Evolutionary conservation across 257 asterid genomes (phyloP), one percentile per base, ranked within the genome.

Genomic region (Plantago major): DNA sequence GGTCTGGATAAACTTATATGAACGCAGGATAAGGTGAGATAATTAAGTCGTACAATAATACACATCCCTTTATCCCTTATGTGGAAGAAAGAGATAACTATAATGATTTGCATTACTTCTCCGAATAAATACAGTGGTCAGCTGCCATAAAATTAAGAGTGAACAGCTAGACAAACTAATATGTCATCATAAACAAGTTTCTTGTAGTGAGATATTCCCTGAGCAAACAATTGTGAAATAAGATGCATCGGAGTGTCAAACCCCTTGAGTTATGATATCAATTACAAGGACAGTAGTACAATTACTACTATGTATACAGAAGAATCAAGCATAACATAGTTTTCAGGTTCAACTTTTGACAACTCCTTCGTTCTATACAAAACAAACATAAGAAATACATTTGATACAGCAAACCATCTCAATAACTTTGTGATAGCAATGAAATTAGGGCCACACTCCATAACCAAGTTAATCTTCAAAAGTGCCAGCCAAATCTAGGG

Each of bases 381-480:
- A 18, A 18, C 40, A 52, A 9, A 22, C n/a, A 53, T 19, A 53
- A 53, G 16, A 8, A 49, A 49, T 16, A 10, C 5, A 53, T 53
- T 22, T 53, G 42, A 22, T 11, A 11, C 30, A 26, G 58, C 42
- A 15, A 53, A 19, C 58, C 58, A 53, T 22, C 30, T 53, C 15
- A 53, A 10, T 77, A 81, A 75, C 76, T 55, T 54, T 76, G 79
- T 28, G 71, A 76, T 26, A 83, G 63, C 16, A 76, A 84, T 70
- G 81, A 74, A 65, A 80, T 75, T 80, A 81, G 22, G 43, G 13
- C 46, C 60, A 55, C 43, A 33, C 6, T 10, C 11, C 19, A 55
- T 2, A 30, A 28, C 42, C 26, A 13, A 9, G 15, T 13, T 54
- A 54, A 30, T 14, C 60, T 33, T 42, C 40, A 55, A 33, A 76